These are phyloP conservation scores for Rhodotorula sp. DNA, from an alignment of 1,284 basidiomycete species.

Conservation along the genomic window DNA sequence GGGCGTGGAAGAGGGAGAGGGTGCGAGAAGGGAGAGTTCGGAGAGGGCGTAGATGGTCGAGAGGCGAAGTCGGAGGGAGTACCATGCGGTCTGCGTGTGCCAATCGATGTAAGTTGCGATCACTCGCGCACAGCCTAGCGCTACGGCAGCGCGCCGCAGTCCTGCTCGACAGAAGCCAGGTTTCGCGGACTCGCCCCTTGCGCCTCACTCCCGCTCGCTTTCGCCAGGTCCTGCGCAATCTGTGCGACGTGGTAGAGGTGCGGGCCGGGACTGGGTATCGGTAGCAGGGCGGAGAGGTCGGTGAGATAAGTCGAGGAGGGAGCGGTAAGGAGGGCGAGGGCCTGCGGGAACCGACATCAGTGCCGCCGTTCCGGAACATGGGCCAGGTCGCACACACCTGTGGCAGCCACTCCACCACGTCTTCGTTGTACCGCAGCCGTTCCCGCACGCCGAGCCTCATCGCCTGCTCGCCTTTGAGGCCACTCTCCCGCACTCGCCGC, in stretches of 20 bases:
- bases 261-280: constrained; percentile 10
- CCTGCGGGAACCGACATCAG: constrained; percentile 9
- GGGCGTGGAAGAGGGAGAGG: constrained; percentile 1
- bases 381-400: constrained; percentile 9
- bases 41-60: constrained; percentile 15
- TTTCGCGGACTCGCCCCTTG: constrained; percentile 26
- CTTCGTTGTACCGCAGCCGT: constrained; percentile 29
- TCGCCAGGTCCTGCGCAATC: constrained; percentile 36
- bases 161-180: background rate
- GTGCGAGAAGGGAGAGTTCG: constrained; percentile 32
- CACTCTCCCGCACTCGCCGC: background rate
- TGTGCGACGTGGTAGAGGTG: constrained; percentile 29
- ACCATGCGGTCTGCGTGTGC: constrained; percentile 22
- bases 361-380: background rate
- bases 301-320: constrained; percentile 23
- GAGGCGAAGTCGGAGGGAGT: constrained; percentile 21
- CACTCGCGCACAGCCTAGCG: too few relatives aligned
- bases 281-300: constrained; percentile 16
- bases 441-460: constrained; percentile 18
- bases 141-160: too few relatives aligned
- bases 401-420: constrained; percentile 13
- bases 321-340: constrained; percentile 31
- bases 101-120: too few relatives aligned
- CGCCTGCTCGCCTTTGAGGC: constrained; percentile 5
- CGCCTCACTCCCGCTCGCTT: constrained; percentile 20